These are phyloP conservation scores for Aspergillus sp. DNA, from an alignment of 2,329 filamentous ascomycete species.

Conservation along the genomic window DNA sequence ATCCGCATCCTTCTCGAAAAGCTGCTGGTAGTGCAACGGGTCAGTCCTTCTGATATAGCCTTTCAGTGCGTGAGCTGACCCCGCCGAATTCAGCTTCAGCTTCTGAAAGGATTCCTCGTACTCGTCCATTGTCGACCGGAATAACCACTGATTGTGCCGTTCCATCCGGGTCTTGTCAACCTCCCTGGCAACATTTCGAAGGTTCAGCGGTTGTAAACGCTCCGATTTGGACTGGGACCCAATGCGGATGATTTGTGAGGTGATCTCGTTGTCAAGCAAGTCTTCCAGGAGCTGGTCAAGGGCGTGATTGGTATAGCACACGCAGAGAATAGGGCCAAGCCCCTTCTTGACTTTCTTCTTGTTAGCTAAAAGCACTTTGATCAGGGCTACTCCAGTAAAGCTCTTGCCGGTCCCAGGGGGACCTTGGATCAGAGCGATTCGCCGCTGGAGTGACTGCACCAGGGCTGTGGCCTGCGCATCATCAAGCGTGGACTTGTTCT, in stretches of 20 bases:
- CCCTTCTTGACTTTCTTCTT: conserved; percentile 1
- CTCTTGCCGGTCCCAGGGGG: conserved; percentile 32
- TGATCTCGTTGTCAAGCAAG: conserved; percentile 42
- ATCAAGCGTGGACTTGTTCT: conserved; percentile 20
- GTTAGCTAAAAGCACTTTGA: conserved; percentile 26
- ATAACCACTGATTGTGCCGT: neutral
- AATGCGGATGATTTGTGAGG: conserved; percentile 58
- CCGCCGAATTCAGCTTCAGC: neutral
- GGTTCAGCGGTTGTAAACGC: conserved; percentile 51
- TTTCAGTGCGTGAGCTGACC: neutral
- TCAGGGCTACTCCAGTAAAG: conserved; percentile 27
- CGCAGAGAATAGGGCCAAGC: conserved; percentile 50
- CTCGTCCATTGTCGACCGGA: neutral
- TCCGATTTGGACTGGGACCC: conserved; percentile 60
- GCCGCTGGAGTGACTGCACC: conserved; percentile 16
- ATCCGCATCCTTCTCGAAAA: conserved; percentile 4
- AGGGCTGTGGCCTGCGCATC: conserved; percentile 22
- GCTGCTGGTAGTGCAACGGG: neutral
- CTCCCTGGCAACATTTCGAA: conserved; percentile 39
- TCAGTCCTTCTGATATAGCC: neutral
- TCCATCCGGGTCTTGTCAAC: conserved; percentile 17
- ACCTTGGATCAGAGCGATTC: conserved; percentile 27
- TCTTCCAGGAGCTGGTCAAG: conserved; percentile 62
- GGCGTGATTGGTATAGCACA: conserved; percentile 56
- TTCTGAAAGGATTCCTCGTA: neutral